Evolutionary conservation across 495 filamentous ascomycete species (phyloP).

Genomic region (Aspergillus nanangensis): DNA sequence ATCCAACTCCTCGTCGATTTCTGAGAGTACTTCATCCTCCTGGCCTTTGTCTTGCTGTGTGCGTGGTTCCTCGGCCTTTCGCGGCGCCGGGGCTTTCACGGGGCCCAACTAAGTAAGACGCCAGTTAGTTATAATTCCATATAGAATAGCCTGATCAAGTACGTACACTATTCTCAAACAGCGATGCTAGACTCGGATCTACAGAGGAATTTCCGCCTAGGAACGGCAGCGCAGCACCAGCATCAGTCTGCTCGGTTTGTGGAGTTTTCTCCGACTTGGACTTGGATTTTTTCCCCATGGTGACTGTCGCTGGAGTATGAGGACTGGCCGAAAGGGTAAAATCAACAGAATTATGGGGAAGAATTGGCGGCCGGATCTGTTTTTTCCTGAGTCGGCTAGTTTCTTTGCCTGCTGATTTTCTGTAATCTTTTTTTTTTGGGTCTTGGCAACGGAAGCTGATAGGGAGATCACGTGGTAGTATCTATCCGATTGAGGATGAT

Average conservation of each 20-base stretch:
- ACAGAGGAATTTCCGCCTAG: constrained; percentile 43
- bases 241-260: constrained; percentile 5
- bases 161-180: constrained; percentile 81
- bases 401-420: constrained; percentile 11
- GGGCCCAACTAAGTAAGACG: constrained; percentile 55
- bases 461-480: constrained; percentile 16
- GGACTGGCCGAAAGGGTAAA: not conserved
- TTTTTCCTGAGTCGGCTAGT: not conserved
- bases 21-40: constrained; percentile 26
- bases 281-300: constrained; percentile 42
- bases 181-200: constrained; percentile 70
- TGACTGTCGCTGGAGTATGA: constrained; percentile 1
- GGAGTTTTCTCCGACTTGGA: constrained; percentile 23
- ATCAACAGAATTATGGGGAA: not conserved
- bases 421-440: constrained; percentile 27
- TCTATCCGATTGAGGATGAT: not conserved
- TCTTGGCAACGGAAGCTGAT: constrained; percentile 24
- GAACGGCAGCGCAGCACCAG: constrained; percentile 26
- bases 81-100: constrained; percentile 48
- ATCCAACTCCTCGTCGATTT: constrained; percentile 31
- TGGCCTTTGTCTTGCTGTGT: constrained; percentile 30
- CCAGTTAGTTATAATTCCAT: constrained; percentile 5
- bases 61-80: constrained; percentile 6
- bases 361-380: constrained; percentile 1
- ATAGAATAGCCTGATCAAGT: constrained; percentile 13